Conservation (phyloP, 1,139 yeast species). For the Hemisphaericaspora subhashii region DNA sequence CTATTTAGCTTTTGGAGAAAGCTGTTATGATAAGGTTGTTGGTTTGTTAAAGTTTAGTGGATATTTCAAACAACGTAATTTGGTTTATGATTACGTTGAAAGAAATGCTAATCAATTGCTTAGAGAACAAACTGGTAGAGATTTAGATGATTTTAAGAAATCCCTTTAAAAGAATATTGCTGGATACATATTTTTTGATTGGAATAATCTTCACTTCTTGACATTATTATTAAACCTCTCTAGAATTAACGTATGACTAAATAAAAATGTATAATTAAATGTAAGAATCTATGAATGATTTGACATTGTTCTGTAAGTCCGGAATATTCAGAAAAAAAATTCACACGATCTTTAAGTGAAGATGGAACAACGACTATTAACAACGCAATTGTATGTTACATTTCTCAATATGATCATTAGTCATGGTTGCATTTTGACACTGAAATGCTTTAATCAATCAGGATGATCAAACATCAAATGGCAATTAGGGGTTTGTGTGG, state of each 20-base stretch:
- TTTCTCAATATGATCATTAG: conserved; percentile 8
- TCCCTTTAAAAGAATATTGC: not conserved
- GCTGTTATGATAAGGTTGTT: conserved; percentile 47
- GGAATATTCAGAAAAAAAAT: too few relatives aligned
- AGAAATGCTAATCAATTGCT: conserved; percentile 32
- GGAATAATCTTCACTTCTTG: too few relatives aligned
- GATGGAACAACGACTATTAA: not conserved
- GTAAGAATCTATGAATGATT: too few relatives aligned
- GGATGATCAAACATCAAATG: conserved; percentile 17
- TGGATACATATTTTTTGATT: too few relatives aligned
- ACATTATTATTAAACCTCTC: too few relatives aligned
- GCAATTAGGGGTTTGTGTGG: not conserved
- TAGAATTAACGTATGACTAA: too few relatives aligned
- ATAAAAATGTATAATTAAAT: too few relatives aligned
- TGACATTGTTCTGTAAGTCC: too few relatives aligned
- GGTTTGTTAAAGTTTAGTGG: conserved; percentile 40
- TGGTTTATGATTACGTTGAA: conserved; percentile 37
- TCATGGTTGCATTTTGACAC: conserved; percentile 6
- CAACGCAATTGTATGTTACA: conserved; percentile 1
- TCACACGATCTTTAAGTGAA: too few relatives aligned
- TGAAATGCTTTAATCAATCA: conserved; percentile 9
- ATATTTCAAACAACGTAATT: conserved; percentile 44
- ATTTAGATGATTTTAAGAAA: conserved; percentile 21
- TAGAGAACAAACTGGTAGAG: conserved; percentile 38
- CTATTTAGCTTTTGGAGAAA: conserved; percentile 56